Conservation (phyloP, 768 basidiomycete species). For the Dictyophora rubrovolvata region DNA sequence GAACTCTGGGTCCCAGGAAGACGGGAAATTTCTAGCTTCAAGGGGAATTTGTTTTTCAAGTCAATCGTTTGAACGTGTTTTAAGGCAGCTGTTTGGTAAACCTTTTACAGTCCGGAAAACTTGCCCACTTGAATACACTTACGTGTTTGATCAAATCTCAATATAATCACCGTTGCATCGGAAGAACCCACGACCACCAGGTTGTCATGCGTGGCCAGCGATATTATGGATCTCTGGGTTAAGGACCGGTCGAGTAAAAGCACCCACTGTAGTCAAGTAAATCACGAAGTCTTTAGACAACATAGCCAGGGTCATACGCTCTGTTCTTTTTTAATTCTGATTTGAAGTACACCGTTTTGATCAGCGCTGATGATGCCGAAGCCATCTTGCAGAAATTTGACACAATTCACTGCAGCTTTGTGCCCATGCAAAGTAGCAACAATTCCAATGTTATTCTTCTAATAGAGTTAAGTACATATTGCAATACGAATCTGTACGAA, state of each 20-base stretch:
- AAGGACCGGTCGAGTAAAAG: constrained; percentile 35
- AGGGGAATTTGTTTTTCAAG: constrained; percentile 61
- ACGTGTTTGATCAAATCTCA: constrained; percentile 34
- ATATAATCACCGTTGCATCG: constrained; percentile 70
- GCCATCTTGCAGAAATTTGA: constrained; percentile 49
- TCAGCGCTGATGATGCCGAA: constrained; percentile 60
- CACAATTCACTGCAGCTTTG: constrained; percentile 60
- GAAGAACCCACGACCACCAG: constrained; percentile 71
- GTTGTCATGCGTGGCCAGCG: constrained; percentile 41
- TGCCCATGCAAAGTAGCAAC: constrained; percentile 68
- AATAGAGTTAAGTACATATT: neutral
- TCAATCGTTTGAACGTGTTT: constrained; percentile 46
- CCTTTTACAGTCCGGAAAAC: neutral
- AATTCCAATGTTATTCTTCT: constrained; percentile 51
- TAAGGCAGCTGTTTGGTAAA: neutral
- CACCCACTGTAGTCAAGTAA: constrained; percentile 45
- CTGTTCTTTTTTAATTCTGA: constrained; percentile 42
- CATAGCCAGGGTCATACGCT: constrained; percentile 29
- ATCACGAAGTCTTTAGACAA: constrained; percentile 10
- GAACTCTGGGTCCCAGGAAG: constrained; percentile 65
- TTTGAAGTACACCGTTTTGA: constrained; percentile 53
- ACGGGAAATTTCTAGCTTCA: constrained; percentile 50
- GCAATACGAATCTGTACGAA: neutral
- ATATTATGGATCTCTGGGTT: constrained; percentile 47
- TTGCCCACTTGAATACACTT: constrained; percentile 15